These are phyloP conservation scores for Buxus sempervirens DNA, from an alignment of 164 flowering plant species.

Conservation along the genomic window DNA sequence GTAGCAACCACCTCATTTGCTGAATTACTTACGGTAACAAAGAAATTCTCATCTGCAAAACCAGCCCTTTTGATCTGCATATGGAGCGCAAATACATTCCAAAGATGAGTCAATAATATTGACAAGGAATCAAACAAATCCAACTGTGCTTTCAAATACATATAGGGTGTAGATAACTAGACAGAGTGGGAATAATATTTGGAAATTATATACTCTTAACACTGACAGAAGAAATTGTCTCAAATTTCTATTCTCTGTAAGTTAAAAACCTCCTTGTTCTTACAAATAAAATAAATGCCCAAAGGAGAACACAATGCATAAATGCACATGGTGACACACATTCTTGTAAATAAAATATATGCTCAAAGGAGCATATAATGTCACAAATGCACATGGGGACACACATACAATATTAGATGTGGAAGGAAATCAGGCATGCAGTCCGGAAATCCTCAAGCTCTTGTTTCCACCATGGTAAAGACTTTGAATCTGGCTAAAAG, in stretches of 20 bases:
- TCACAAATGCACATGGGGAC: neutral
- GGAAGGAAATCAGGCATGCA: neutral
- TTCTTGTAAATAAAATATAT: too few relatives aligned
- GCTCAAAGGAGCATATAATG: neutral
- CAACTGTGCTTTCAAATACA: neutral
- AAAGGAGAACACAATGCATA: too few relatives aligned
- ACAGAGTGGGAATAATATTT: neutral
- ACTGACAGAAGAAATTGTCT: neutral
- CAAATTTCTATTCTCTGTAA: neutral
- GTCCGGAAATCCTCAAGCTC: neutral
- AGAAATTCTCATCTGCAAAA: constrained; percentile 74
- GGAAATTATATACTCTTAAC: neutral
- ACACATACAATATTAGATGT: neutral
- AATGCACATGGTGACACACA: too few relatives aligned
- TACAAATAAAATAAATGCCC: too few relatives aligned
- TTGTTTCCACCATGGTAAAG: neutral
- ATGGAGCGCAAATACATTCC: constrained; percentile 4
- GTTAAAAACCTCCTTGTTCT: too few relatives aligned
- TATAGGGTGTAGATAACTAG: neutral
- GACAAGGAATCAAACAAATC: neutral
- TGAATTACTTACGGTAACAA: constrained; percentile 80
- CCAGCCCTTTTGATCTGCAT: constrained; percentile 80
- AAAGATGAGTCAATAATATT: neutral
- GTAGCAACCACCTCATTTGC: constrained; percentile 92
- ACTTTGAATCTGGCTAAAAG: neutral